Conservation (phyloP, 2,329 filamentous ascomycete species). For the Trichoderma brevicompactum region DNA sequence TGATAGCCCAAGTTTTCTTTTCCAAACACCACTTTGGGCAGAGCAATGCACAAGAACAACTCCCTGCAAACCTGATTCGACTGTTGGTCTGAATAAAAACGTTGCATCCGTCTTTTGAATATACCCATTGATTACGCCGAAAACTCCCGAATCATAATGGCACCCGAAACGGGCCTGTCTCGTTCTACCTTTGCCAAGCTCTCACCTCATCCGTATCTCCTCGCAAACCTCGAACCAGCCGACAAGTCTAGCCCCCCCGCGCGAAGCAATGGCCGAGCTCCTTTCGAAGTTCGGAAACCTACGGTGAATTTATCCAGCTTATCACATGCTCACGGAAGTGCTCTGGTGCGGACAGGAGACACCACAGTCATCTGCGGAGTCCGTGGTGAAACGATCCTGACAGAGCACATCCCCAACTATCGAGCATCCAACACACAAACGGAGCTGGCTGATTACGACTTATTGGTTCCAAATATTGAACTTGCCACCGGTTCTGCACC, state of each 20-base stretch:
- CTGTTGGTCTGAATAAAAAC: not conserved
- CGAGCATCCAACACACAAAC: conserved; percentile 49
- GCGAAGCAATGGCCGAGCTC: conserved; percentile 80
- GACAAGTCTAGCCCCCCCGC: conserved; percentile 54
- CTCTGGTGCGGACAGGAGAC: conserved; percentile 84
- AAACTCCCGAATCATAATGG: conserved; percentile 35
- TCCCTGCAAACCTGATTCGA: not conserved
- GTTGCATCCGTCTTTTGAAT: not conserved
- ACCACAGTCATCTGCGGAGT: conserved; percentile 96
- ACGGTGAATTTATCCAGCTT: conserved; percentile 81
- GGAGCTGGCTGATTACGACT: conserved; percentile 65
- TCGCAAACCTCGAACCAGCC: conserved; percentile 78
- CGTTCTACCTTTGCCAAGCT: conserved; percentile 84
- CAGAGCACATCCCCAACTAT: conserved; percentile 73
- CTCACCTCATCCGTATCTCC: conserved; percentile 85
- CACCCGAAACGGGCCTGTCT: conserved; percentile 48
- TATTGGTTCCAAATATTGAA: conserved; percentile 93
- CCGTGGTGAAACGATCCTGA: conserved; percentile 79
- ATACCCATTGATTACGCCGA: not conserved
- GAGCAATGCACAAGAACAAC: not conserved
- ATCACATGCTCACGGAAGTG: conserved; percentile 86
- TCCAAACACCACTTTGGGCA: not conserved
- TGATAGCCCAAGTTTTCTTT: conserved; percentile 35
- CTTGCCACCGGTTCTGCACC: conserved; percentile 89
- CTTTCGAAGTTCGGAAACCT: conserved; percentile 71